Evolutionary conservation across 352 stramenopile genomes (phyloP), one percentile per base, ranked within the genome.

Genomic region (Phytophthora ohioensis): DNA sequence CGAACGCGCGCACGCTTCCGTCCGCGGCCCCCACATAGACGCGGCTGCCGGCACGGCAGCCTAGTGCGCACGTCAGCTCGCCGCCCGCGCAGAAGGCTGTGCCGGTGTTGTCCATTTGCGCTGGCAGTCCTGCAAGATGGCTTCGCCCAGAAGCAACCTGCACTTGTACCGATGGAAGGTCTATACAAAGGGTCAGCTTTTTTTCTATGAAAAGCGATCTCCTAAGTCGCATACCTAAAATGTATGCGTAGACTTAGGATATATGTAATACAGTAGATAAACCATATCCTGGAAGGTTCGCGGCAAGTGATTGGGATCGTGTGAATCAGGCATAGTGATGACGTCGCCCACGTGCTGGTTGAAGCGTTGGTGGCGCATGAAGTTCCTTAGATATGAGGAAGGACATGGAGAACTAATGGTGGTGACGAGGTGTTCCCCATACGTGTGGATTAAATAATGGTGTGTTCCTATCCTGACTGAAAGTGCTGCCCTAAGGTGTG

Each of bases 391-490:
- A 69, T 69, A 30, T 43, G 12, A 49, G 43, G 34, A 49, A 47
- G 39, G 60, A 54, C 46, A 61, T 41, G 36, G 5, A 60, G n/a
- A 12, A 15, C 30, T 57, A 27, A 30, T 36, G 17, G 43, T 48
- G 34, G 48, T 59, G 48, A 55, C 35, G 48, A 61, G 46, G 27
- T 57, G 35, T n/a, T 66, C 47, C 53, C 36, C 41, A 31, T 67
- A 34, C 6, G 36, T 5, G 12, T 73, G 41, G 58, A 64, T 76
- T 79, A 79, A 76, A 79, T 79, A 79, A 63, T 75, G 45, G 36
- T 67, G 38, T 66, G 45, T 66, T 75, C 58, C 62, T 73, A 74
- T 73, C 54, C 63, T 71, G 58, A 64, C 49, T 64, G 48, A 12
- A 15, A 42, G n/a, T 49, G 60, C 13, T 7, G 13, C 6, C 46